Evolutionary conservation across 768 basidiomycete genomes (phyloP).

Genomic region (Boletus vermiculosoides): DNA sequence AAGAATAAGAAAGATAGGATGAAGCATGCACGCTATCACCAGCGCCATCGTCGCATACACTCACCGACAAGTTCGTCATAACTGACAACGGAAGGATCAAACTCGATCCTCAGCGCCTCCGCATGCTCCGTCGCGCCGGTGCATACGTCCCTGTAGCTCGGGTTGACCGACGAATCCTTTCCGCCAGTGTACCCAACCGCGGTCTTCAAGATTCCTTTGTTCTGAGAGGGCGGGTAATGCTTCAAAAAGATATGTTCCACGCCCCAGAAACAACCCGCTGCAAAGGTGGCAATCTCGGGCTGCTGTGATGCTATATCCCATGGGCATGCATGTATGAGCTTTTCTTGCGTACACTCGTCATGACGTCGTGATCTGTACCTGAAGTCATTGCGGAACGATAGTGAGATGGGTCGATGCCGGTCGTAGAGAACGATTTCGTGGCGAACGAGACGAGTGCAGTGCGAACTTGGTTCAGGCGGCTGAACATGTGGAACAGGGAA

Average conservation of each 20-base stretch:
- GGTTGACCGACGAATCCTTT: constrained; percentile 49
- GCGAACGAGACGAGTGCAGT: constrained; percentile 23
- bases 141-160: constrained; percentile 76
- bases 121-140: constrained; percentile 82
- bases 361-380: constrained; percentile 8
- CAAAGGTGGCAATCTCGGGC: constrained; percentile 47
- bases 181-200: constrained; percentile 83
- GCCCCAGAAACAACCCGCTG: constrained; percentile 78
- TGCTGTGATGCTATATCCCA: constrained; percentile 43
- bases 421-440: constrained; percentile 14
- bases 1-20: too few species aligned
- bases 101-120: constrained; percentile 83
- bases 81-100: constrained; percentile 71
- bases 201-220: constrained; percentile 74
- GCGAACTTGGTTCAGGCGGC: constrained; percentile 23
- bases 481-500: constrained; percentile 20
- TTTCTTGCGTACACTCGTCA: neutral
- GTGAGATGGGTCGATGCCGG: constrained; percentile 36
- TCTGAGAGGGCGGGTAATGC: constrained; percentile 66
- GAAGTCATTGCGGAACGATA: constrained; percentile 43
- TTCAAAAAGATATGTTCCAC: constrained; percentile 84
- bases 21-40: neutral
- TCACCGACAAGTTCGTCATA: constrained; percentile 86
- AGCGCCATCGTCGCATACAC: constrained; percentile 21
- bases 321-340: constrained; percentile 5